Evolutionary conservation across 2,329 filamentous ascomycete species (phyloP), one percentile per base, ranked within the genome.

Genomic region (Fusarium vanettenii): DNA sequence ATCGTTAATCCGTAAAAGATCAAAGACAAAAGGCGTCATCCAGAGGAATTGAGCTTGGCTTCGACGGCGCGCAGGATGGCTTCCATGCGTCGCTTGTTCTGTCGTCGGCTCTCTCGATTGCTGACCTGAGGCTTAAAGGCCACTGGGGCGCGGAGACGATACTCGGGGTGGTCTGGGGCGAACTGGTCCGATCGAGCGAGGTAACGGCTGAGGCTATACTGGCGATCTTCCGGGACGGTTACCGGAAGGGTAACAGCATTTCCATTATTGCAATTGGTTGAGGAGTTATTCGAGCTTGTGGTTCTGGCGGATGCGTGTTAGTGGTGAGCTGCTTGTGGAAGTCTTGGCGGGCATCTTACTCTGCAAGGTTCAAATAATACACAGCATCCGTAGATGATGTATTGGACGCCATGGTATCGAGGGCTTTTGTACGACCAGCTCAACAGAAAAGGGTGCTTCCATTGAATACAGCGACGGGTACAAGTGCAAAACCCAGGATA

Each of bases 131-230:
- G 63, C n/a, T 55, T 71, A 31, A 67, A 48, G 6, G 62, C 72
- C 2, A 68, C 65, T 13, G 70, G 70, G 20, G 35, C 65, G 56
- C 72, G 72, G 25, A 73, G 70, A 50, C 39, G 31, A 29, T 41
- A 66, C 22, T 75, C 72, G 20, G 60, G 65, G 50, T 75, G 72
- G 43, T 43, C 60, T 25, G 33, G 41, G 18, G 64, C 37, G 7
- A 73, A 31, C 27, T 60, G 25, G 18, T 60, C 50, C 22, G 22
- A 14, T 20, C 31, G 67, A n/a, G 45, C 33, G 4, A 62, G n/a
- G 64, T 71, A 73, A 18, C 72, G 72, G 25, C 37, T 43, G 22
- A 75, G 39, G 22, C 20, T 60, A 31, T 75, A 73, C 29, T 45
- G 39, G 20, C 10, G 56, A 41, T 69, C 67, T 50, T 61, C 55